Base-by-base conservation (phyloP, 495 filamentous ascomycete species). In the Pseudevernia furfuracea region DNA sequence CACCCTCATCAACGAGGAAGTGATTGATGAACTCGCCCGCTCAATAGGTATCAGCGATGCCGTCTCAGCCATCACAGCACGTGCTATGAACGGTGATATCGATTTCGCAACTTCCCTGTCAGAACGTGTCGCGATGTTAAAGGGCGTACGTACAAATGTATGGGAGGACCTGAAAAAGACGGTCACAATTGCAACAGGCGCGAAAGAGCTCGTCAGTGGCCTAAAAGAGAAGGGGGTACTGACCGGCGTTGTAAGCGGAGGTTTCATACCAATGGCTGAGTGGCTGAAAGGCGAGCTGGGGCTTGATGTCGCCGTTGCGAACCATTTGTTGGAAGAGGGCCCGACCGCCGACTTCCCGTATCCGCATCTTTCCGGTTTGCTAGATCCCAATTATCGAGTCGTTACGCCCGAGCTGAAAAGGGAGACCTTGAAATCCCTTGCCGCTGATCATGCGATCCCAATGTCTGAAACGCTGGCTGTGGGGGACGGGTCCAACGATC, bases 41-140 rank as follows among this genome's bases (percentile, higher is more conserved):
- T 85, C 86, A 38, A 85, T 94, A 60, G 89, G 89, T 53, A 82
- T 92, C 15, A 87, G 86, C 68, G 81, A 82, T 61, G 66, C 85
- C 67, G 87, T 91, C 67, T 82, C 85, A 30, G 85, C 85, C 66
- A 96, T 98, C 72, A 98, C 94, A 6, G 86, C 85, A 56, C 86
- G 90, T 23, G 93, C 94, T 37, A 98, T 98, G 94, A 86, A 92
- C 66, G 94, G 94, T 55, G 94, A 97, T 73, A 80, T 96, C n/a
- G 93, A 97, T 72, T 98, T 98, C 68, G 84, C 91, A 34, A 80
- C 84, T 15, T 89, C 87, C 1, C 84, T 98, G 67, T 84, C 83
- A 48, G 88, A 88, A 72, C 85, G 94, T 14, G 90, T 92, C 32
- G 79, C 80, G 53, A 80, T 97, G 37, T 82, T 98, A 14, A 89